Conservation (phyloP, 139 green algal species). For the Volvox africanus region DNA sequence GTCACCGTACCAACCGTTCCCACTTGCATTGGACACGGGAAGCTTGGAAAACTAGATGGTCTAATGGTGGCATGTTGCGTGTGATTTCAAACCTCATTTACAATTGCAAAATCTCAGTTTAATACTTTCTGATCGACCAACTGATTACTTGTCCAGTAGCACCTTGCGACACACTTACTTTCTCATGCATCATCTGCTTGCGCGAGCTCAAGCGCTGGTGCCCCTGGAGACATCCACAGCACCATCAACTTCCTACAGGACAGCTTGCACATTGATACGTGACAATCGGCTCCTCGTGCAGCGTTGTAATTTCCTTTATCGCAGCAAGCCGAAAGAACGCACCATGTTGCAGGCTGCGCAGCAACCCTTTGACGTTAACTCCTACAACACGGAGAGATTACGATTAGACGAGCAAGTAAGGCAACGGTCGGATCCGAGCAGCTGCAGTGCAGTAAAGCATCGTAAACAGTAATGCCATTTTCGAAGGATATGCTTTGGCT, state of each 20-base stretch:
- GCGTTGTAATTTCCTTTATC: background rate
- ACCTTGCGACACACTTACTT: too few species aligned
- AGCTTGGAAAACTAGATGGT: too few species aligned
- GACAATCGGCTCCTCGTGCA: background rate
- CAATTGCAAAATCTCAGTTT: too few species aligned
- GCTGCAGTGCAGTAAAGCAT: too few species aligned
- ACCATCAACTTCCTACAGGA: constrained; percentile 3
- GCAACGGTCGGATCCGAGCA: too few species aligned
- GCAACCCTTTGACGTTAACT: constrained; percentile 43
- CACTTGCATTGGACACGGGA: too few species aligned
- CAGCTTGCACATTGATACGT: background rate
- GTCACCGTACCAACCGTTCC: background rate
- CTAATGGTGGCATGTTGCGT: too few species aligned
- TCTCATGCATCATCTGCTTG: background rate
- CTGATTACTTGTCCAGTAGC: too few species aligned
- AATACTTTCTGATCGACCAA: too few species aligned
- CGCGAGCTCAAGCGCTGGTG: background rate
- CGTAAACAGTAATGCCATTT: too few species aligned
- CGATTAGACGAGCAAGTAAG: constrained; percentile 59
- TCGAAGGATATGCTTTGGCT: too few species aligned
- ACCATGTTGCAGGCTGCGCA: constrained; percentile 5
- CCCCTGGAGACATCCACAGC: background rate
- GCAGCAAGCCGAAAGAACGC: background rate
- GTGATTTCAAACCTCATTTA: too few species aligned
- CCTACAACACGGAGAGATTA: constrained; percentile 54